Base-by-base conservation (phyloP, 306 rosid genomes). In the Dicorynia guianensis region DNA sequence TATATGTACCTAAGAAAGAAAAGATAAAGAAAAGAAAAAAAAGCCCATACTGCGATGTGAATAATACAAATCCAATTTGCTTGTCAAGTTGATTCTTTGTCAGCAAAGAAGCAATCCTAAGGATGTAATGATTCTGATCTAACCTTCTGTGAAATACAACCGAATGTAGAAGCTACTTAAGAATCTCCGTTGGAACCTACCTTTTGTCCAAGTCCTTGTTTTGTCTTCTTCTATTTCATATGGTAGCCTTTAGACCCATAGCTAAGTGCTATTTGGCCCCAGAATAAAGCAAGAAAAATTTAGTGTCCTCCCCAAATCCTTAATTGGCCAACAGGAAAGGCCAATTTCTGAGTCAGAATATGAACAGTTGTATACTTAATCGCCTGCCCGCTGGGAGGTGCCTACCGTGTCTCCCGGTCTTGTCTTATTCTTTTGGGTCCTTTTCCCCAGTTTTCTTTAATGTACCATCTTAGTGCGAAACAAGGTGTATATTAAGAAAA, bases 321-420 rank as follows among this genome's bases (percentile, higher is more conserved):
- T 40, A 19, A 82, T 66, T 77, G 63, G 79, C 53, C 69, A 82
- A 69, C 20, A 47, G 5, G 38, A 69, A 12, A 39, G 5, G 38
- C 47, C 62, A 67, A 53, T 76, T 80, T 75, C 62, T 40, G 8
- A 48, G 85, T 50, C 85, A 18, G 63, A 60, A 60, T 59, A 44
- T 3, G 40, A 82, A 82, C 39, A 78, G 67, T 35, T 42, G 25
- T 2, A 25, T 25, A 25, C 33, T 47, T 55, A 30, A 39, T 60
- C 42, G 25, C 78, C 70, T 76, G 70, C 46, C 40, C 58, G 6
- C 34, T 5, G 52, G 53, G 33, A 2, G 54, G 61, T 15, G n/a
- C 52, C 15, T 49, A 12, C 35, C 30, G 30, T 25, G 30, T 1
- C 30, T 2, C 30, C 30, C 1, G 18, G 2, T 79, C 71, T 79